These are phyloP conservation scores for Neofusicoccum cordaticola DNA, from an alignment of 2,329 filamentous ascomycete species.

Conservation along the genomic window DNA sequence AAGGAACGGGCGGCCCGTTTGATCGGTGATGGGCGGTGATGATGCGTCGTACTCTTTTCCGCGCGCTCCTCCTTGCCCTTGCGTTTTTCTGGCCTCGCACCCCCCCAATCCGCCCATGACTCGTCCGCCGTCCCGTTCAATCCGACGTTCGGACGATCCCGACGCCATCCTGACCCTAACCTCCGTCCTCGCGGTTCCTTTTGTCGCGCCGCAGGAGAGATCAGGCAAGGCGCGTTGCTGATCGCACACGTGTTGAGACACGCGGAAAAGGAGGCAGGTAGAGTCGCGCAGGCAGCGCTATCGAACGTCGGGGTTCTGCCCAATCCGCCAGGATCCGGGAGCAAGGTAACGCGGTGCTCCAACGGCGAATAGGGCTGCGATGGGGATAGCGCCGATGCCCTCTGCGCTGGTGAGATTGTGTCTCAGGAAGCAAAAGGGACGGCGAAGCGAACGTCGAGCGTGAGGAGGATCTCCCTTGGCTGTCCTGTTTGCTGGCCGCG, in stretches of 20 bases:
- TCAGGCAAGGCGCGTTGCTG: background rate
- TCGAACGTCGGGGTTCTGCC: background rate
- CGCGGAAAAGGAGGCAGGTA: background rate
- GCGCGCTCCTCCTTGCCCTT: background rate
- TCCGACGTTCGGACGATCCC: conserved; percentile 3
- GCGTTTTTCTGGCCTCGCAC: background rate
- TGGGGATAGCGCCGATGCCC: no score
- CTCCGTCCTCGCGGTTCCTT: background rate
- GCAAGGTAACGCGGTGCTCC: background rate
- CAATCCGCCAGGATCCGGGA: background rate
- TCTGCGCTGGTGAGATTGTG: background rate
- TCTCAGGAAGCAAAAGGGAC: background rate
- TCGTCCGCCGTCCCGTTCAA: background rate
- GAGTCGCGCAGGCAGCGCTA: no score
- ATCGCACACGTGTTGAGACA: background rate
- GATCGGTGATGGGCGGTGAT: background rate
- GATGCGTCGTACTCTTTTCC: background rate
- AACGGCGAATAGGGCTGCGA: no score
- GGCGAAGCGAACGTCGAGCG: background rate
- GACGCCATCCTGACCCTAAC: background rate
- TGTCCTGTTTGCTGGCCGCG: background rate
- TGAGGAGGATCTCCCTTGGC: conserved; percentile 8
- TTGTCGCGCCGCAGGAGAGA: background rate
- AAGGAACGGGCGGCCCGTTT: no score
- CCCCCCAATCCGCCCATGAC: background rate